phyloP scores from a whole-genome alignment of 306 rosid genomes.

The Citrullus amarus region DNA sequence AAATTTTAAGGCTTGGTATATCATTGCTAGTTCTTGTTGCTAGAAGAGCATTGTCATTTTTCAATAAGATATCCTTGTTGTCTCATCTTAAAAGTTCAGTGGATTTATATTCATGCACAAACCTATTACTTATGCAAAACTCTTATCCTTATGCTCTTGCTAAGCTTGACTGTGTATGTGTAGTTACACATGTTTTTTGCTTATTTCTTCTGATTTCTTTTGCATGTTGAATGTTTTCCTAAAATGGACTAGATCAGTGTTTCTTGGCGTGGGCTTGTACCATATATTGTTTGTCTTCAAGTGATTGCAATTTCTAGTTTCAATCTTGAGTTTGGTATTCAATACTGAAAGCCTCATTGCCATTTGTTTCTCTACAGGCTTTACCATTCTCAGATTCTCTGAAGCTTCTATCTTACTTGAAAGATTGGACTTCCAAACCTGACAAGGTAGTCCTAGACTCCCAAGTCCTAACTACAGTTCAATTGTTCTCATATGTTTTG shows the following conservation, averaged over 20 bases:
- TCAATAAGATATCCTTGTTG: neutral
- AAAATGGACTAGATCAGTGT: neutral
- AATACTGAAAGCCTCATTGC: neutral
- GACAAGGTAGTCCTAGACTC: constrained; percentile 46
- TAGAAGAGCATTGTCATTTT: neutral
- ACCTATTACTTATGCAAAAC: neutral
- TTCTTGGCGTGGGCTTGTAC: neutral
- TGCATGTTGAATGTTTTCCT: neutral
- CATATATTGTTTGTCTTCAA: neutral
- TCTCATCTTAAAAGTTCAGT: neutral
- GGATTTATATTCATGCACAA: neutral
- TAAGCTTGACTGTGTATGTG: neutral
- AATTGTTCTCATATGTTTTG: neutral
- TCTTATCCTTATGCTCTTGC: neutral
- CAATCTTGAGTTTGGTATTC: neutral
- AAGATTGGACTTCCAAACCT: constrained; percentile 71
- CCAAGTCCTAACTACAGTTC: neutral
- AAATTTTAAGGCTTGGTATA: neutral
- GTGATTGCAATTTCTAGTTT: neutral
- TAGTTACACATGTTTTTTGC: neutral
- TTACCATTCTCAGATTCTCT: constrained; percentile 86
- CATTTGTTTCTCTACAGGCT: constrained; percentile 40
- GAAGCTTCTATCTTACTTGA: constrained; percentile 66
- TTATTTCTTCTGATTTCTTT: neutral
- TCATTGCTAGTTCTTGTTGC: neutral